A percentile compares a stretch with the other conserved stretches of the same genome.
Evolutionary conservation across 495 filamentous ascomycete genomes (phyloP).

Genomic region (Tuber borchii): DNA sequence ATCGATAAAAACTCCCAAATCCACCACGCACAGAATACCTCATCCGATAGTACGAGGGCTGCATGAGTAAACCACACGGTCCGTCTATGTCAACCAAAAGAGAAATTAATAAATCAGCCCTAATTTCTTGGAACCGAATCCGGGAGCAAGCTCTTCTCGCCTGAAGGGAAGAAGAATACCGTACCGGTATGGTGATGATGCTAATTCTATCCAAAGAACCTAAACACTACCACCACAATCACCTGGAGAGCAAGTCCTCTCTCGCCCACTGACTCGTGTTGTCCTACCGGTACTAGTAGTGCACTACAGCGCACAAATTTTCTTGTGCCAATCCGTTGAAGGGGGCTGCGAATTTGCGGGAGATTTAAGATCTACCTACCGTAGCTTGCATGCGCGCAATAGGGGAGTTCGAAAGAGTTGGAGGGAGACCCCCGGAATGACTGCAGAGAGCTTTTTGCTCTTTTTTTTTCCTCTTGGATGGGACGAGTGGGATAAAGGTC

Average conservation of each 20-base stretch:
- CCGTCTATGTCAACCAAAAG: background rate
- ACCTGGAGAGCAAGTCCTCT: background rate
- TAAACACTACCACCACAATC: background rate
- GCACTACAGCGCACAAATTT: too few species aligned
- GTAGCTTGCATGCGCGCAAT: background rate
- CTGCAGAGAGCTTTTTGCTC: background rate
- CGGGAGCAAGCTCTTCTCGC: background rate
- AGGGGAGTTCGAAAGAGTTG: background rate
- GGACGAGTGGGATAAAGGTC: background rate
- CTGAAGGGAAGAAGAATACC: background rate
- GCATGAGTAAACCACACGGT: background rate
- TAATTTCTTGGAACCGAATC: background rate
- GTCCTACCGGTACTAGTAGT: background rate
- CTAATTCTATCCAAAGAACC: background rate
- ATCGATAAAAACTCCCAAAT: background rate
- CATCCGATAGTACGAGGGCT: too few species aligned
- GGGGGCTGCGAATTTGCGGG: background rate
- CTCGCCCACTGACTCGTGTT: background rate
- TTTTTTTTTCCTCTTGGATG: background rate
- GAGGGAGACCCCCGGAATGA: background rate
- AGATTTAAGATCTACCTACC: background rate
- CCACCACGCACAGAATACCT: too few species aligned
- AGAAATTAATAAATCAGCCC: background rate
- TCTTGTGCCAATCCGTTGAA: background rate
- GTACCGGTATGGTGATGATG: too few species aligned